Evolutionary conservation across 495 filamentous ascomycete species (phyloP).

Genomic region (Pseudotulostoma volvatum): DNA sequence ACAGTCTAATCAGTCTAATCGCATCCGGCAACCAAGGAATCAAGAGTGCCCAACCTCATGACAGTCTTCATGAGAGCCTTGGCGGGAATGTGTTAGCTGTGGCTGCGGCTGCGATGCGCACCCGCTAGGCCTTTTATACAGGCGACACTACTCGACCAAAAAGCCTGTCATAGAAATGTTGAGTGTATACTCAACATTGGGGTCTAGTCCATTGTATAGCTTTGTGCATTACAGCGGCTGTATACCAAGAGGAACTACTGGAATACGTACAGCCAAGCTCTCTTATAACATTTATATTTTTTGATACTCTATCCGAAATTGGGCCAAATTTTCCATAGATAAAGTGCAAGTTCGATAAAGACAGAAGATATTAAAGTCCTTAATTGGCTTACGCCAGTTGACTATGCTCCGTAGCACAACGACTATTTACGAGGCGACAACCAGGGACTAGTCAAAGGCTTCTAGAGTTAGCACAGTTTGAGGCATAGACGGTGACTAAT

Average conservation of each 20-base stretch:
- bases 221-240: too few species aligned
- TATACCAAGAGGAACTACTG: constrained; percentile 2
- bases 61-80: background rate
- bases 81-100: constrained; percentile 15
- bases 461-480: constrained; percentile 18
- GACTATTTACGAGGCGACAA: constrained; percentile 8
- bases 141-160: too few species aligned
- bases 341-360: too few species aligned
- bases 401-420: constrained; percentile 6
- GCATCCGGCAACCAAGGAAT: background rate
- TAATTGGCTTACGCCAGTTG: too few species aligned
- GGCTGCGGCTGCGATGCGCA: constrained; percentile 12
- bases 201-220: too few species aligned
- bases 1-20: background rate
- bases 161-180: too few species aligned
- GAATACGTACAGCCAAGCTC: background rate
- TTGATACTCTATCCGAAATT: too few species aligned
- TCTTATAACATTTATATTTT: too few species aligned
- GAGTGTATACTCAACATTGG: too few species aligned
- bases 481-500: constrained; percentile 11
- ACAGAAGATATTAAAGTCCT: constrained; percentile 1
- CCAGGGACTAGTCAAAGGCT: constrained; percentile 28
- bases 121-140: too few species aligned
- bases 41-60: background rate
- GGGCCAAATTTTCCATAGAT: too few species aligned